Percentiles rank a stretch among this genome's conserved stretches.
phyloP scores from a whole-genome alignment of 352 stramenopile genomes.

The Salisapilia sapeloensis region DNA sequence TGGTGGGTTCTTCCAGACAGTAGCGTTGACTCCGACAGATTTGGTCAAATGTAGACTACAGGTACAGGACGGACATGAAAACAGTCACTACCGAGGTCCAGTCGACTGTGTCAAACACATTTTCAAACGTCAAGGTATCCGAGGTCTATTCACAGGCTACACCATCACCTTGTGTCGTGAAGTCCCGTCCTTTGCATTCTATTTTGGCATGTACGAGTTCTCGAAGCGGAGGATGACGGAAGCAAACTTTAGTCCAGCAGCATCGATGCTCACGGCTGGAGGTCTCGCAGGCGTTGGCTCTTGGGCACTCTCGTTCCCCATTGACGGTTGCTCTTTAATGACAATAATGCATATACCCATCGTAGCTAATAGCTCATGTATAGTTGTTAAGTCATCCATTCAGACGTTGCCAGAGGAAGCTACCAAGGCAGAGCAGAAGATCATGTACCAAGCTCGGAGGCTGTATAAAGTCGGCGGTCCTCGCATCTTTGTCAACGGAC shows the following conservation, averaged over 20 bases:
- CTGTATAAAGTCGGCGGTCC: conserved; percentile 48
- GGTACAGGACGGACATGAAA: conserved; percentile 48
- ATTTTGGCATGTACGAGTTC: conserved; percentile 74
- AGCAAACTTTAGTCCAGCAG: conserved; percentile 25
- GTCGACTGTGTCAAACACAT: conserved; percentile 67
- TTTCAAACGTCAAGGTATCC: conserved; percentile 28
- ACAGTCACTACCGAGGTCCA: conserved; percentile 38
- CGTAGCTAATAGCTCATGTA: not conserved
- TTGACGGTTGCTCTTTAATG: conserved; percentile 30
- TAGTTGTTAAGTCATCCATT: conserved; percentile 77
- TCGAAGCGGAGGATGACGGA: conserved; percentile 56
- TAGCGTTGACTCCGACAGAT: conserved; percentile 56
- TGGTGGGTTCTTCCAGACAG: conserved; percentile 61
- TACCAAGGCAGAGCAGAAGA: conserved; percentile 35
- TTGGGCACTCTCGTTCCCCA: conserved; percentile 68
- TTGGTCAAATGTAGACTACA: conserved; percentile 76
- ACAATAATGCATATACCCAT: not conserved
- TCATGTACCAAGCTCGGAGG: conserved; percentile 43
- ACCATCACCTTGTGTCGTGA: conserved; percentile 58
- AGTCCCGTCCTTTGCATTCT: conserved; percentile 67
- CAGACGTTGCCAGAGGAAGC: conserved; percentile 53
- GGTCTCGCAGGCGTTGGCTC: conserved; percentile 57
- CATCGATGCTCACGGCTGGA: conserved; percentile 68
- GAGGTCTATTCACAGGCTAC: conserved; percentile 59
- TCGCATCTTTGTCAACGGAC: conserved; percentile 58